These are phyloP conservation scores for Peniophora sp. DNA, from an alignment of 1,284 basidiomycete genomes.

Conservation along the genomic window DNA sequence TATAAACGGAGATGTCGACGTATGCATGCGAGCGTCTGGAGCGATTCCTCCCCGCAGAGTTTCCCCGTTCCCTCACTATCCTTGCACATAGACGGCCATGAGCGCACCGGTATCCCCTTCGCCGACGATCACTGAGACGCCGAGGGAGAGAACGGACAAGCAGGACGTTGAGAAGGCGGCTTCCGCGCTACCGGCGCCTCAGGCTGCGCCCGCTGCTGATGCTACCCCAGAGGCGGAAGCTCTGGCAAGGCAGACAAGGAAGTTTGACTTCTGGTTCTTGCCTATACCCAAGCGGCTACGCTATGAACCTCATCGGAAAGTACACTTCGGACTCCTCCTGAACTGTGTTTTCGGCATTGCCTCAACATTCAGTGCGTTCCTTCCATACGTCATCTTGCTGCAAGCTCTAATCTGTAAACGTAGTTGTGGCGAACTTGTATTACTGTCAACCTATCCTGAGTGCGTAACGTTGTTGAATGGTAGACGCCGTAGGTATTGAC, in stretches of 20 bases:
- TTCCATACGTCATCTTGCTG: conserved; percentile 8
- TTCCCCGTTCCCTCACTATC: too few relatives aligned
- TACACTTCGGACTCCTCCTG: conserved; percentile 51
- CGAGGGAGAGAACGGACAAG: too few relatives aligned
- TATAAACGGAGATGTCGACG: too few relatives aligned
- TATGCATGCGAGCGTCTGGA: too few relatives aligned
- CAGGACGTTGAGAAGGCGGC: too few relatives aligned
- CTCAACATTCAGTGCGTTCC: conserved; percentile 48
- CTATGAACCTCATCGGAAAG: conserved; percentile 50
- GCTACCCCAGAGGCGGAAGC: too few relatives aligned
- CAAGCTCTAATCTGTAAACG: not conserved
- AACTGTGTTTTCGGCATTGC: conserved; percentile 61
- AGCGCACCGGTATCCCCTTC: too few relatives aligned
- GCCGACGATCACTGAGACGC: too few relatives aligned
- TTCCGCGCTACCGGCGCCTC: too few relatives aligned
- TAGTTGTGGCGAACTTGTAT: conserved; percentile 61
- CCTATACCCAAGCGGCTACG: conserved; percentile 58
- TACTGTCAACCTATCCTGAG: conserved; percentile 70
- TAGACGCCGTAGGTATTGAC: conserved; percentile 1
- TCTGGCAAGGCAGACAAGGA: not conserved
- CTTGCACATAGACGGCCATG: too few relatives aligned
- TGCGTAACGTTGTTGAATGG: conserved; percentile 19
- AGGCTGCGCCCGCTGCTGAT: too few relatives aligned
- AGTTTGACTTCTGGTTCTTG: conserved; percentile 50
- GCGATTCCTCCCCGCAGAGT: too few relatives aligned